Evolutionary conservation across 371 early-diverging fungal species (phyloP).

Genomic region (Cokeromyces recurvatus): DNA sequence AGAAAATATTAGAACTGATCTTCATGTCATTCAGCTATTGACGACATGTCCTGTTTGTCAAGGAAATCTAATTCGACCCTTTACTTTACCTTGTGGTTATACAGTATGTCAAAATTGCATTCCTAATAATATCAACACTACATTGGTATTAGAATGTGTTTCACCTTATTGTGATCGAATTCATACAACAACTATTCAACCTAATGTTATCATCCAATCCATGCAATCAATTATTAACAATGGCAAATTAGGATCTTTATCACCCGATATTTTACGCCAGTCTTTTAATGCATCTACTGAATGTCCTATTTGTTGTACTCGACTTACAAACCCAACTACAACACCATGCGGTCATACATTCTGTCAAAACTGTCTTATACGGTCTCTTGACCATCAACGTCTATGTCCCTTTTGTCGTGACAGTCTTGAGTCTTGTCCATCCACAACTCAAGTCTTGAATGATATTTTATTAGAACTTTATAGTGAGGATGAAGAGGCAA

Average conservation of each 20-base stretch:
- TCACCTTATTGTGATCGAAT: constrained; percentile 11
- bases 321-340: constrained; percentile 56
- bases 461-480: constrained; percentile 10
- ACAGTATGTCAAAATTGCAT: constrained; percentile 35
- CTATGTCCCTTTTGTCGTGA: constrained; percentile 30
- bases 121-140: too few species aligned
- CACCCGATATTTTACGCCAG: too few species aligned
- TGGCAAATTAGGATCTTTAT: too few species aligned
- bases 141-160: too few species aligned
- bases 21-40: neutral
- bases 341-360: constrained; percentile 70
- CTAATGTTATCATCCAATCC: constrained; percentile 17
- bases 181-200: constrained; percentile 9
- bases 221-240: constrained; percentile 5
- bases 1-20: neutral
- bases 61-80: constrained; percentile 17
- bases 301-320: constrained; percentile 60
- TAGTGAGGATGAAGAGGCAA: constrained; percentile 11
- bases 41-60: constrained; percentile 16
- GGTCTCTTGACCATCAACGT: constrained; percentile 29
- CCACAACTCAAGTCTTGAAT: constrained; percentile 9
- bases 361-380: constrained; percentile 55
- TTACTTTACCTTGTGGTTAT: constrained; percentile 48
- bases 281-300: constrained; percentile 45
- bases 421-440: constrained; percentile 19